Evolutionary conservation across 352 stramenopile species (phyloP).

Genomic region (Globisporangium canariense): DNA sequence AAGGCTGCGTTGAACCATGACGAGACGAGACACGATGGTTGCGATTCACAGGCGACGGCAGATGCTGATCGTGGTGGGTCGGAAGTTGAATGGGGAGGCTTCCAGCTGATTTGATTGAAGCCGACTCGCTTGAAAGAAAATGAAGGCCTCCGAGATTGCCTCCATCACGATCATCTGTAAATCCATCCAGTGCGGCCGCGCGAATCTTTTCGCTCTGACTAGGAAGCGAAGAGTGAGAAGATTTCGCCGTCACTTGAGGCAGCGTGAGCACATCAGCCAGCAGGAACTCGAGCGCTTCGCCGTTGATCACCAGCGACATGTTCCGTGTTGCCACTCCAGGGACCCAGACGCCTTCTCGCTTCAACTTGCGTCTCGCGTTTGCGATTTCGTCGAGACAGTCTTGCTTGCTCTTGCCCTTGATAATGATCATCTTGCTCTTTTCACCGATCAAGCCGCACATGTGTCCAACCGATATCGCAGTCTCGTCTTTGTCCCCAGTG

Average conservation of each 20-base stretch:
- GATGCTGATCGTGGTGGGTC: slow-evolving; percentile 14
- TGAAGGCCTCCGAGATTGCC: slow-evolving; percentile 5
- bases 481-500: slow-evolving; percentile 99
- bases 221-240: neutral
- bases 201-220: slow-evolving; percentile 16
- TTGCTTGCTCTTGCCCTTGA: slow-evolving; percentile 77
- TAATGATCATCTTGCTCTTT: slow-evolving; percentile 79
- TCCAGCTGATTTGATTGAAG: slow-evolving; percentile 50
- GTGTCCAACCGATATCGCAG: slow-evolving; percentile 98
- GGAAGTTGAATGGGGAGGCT: slow-evolving; percentile 32
- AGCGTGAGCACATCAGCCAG: slow-evolving; percentile 36
- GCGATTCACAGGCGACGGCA: neutral
- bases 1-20: slow-evolving; percentile 38
- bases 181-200: slow-evolving; percentile 20
- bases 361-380: slow-evolving; percentile 66
- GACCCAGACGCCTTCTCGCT: slow-evolving; percentile 75
- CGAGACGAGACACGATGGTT: slow-evolving; percentile 26
- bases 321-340: slow-evolving; percentile 67
- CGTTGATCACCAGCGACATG: slow-evolving; percentile 82
- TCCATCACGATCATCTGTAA: slow-evolving; percentile 23
- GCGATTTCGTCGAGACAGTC: slow-evolving; percentile 82
- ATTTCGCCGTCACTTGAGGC: slow-evolving; percentile 7
- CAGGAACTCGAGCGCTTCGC: slow-evolving; percentile 71
- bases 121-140: slow-evolving; percentile 30
- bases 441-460: slow-evolving; percentile 91